A percentile compares a stretch with the other conserved stretches of the same genome.
Evolutionary conservation across 2,329 filamentous ascomycete genomes (phyloP).

Genomic region (Didymella sp.): DNA sequence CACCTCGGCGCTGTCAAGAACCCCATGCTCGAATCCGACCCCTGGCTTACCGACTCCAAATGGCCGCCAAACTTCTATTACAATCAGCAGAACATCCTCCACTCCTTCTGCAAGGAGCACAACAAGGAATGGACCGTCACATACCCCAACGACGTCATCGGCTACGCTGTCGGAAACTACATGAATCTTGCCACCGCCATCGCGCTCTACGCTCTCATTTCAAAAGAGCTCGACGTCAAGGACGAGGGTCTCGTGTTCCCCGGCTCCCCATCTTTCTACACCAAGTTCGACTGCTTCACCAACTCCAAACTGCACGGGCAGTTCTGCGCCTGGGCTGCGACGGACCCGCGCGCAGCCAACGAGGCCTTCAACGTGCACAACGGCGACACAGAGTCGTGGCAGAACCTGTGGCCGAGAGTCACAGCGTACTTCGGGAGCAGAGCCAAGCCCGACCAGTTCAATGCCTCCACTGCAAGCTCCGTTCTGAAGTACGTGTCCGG

Average conservation of each 20-base stretch:
- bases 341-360: background rate
- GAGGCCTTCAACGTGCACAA: background rate
- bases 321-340: background rate
- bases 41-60: constrained; percentile 50
- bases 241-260: background rate
- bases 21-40: constrained; percentile 58
- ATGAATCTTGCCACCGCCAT: constrained; percentile 46
- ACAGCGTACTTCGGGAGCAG: background rate
- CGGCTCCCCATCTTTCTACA: background rate
- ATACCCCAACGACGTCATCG: constrained; percentile 56
- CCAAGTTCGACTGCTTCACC: background rate
- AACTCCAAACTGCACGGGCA: background rate
- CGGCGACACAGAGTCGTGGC: background rate
- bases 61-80: constrained; percentile 19
- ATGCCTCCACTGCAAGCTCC: background rate
- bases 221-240: background rate
- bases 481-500: background rate
- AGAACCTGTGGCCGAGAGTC: background rate
- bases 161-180: constrained; percentile 51
- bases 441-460: background rate
- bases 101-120: constrained; percentile 37
- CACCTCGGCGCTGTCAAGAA: constrained; percentile 58
- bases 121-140: constrained; percentile 54
- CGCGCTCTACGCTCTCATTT: constrained; percentile 35
- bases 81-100: constrained; percentile 56